Conservation (phyloP, 2,329 filamentous ascomycete species). For the Tolypocladium sp. region DNA sequence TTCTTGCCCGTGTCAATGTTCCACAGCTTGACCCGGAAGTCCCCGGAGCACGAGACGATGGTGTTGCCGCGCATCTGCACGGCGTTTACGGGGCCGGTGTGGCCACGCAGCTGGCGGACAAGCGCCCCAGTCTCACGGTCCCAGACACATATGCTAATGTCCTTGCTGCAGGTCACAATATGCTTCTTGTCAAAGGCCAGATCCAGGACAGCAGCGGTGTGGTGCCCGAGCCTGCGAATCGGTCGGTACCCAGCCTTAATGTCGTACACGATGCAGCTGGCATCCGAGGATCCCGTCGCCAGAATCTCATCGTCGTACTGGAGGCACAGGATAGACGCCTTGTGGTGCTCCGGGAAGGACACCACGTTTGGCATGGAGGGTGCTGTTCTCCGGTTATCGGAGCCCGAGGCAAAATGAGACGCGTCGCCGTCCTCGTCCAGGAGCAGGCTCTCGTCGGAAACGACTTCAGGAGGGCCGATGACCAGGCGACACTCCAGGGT, state of each 20-base stretch:
- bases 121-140: slow-evolving; percentile 70
- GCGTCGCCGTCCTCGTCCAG: slow-evolving; percentile 40
- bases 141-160: slow-evolving; percentile 90
- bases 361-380: slow-evolving; percentile 43
- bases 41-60: slow-evolving; percentile 86
- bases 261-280: slow-evolving; percentile 84
- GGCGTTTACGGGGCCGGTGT: slow-evolving; percentile 88
- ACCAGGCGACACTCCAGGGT: slow-evolving; percentile 78
- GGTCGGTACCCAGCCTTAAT: slow-evolving; percentile 71
- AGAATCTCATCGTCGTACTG: slow-evolving; percentile 91
- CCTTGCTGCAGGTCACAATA: slow-evolving; percentile 96
- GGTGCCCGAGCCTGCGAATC: slow-evolving; percentile 66
- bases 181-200: slow-evolving; percentile 86
- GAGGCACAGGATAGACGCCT: slow-evolving; percentile 86
- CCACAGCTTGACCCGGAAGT: slow-evolving; percentile 91
- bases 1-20: slow-evolving; percentile 82
- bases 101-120: slow-evolving; percentile 72
- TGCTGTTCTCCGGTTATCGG: slow-evolving; percentile 36
- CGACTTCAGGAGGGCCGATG: slow-evolving; percentile 67
- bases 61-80: slow-evolving; percentile 91
- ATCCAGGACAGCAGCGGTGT: slow-evolving; percentile 84
- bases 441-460: slow-evolving; percentile 42
- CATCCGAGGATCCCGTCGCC: slow-evolving; percentile 90
- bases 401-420: slow-evolving; percentile 45
- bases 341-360: slow-evolving; percentile 62